Evolutionary conservation across 2,329 filamentous ascomycete species (phyloP), one percentile per base, ranked within the genome.

Genomic region (Trichophyton benhamiae): DNA sequence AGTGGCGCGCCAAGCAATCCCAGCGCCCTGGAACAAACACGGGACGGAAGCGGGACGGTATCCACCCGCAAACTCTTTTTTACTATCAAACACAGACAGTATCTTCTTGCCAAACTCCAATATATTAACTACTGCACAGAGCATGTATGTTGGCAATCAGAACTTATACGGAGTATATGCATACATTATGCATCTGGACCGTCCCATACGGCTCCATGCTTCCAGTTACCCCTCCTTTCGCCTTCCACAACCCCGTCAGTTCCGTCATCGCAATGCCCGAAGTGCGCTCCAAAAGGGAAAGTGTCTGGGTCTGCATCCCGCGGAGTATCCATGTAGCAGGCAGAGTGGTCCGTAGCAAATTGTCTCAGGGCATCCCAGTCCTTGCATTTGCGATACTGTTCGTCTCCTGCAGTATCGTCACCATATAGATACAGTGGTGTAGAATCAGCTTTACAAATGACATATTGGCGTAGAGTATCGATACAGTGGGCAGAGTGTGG

Each of bases 361-460:
- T 57, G 53, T 13, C 25, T 57, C 4, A 8, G 57, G 17, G 9
- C 11, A 25, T 66, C 44, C 65, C 65, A 66, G 33, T 61, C 41
- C 1, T 53, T n/a, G 30, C 65, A 65, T 25, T 61, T 57, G 11
- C 49, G 60, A 1, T 63, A 33, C 25, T 66, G 59, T 2, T 59
- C 63, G 44, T 65, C 44, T 17, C 64, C 64, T 30, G 63, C 60
- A 1, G 61, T 52, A 17, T 62, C 38, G 17, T 57, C 20, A n/a
- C 61, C 62, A 3, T 41, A 60, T 1, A 42, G 9, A 33, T 63
- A 63, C 27, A 63, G 57, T 1, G 53, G 58, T 0, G 57, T 64
- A 8, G 46, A 60, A 17, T 61, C 63, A 7, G 64, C 61, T 27
- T 63, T 61, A 53, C 64, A 66, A 36, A 60, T 30, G 3, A 62